phyloP scores from a whole-genome alignment of 805 yeast genomes.

The Yarrowia osloensis region DNA sequence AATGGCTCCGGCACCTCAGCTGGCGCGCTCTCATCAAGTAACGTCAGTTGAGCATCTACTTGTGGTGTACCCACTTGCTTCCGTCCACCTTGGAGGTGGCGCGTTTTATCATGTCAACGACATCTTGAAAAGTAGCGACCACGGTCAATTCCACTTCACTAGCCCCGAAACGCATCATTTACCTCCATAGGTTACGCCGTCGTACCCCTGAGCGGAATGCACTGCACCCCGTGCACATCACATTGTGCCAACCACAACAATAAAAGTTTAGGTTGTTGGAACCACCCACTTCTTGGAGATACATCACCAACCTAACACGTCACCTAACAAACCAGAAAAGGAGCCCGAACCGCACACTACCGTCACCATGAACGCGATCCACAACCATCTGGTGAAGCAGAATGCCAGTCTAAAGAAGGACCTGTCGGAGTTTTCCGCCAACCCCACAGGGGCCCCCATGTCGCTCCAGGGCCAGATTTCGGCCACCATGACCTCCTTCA shows the following conservation, averaged over 20 bases:
- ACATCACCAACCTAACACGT: conserved; percentile 28
- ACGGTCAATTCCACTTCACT: neutral
- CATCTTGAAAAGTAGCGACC: no score
- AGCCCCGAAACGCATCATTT: neutral
- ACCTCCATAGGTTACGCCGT: no score
- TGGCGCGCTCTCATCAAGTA: no score
- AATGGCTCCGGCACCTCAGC: no score
- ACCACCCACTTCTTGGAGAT: neutral
- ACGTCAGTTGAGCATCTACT: no score
- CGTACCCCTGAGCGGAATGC: neutral
- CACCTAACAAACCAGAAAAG: neutral
- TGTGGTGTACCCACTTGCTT: no score
- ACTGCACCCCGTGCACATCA: neutral
- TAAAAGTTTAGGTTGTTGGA: conserved; percentile 14
- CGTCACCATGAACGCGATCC: conserved; percentile 66
- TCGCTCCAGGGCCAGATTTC: conserved; percentile 75
- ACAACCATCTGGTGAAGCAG: conserved; percentile 88
- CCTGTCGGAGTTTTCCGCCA: conserved; percentile 56
- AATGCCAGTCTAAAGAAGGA: conserved; percentile 72
- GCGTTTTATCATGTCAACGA: no score
- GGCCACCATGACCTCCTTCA: conserved; percentile 75
- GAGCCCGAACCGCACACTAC: neutral
- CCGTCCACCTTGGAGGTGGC: no score
- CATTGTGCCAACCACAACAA: neutral
- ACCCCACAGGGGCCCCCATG: conserved; percentile 68